phyloP scores from a whole-genome alignment of 2,329 filamentous ascomycete genomes.

The Paracorniculantispora psalliotae region DNA sequence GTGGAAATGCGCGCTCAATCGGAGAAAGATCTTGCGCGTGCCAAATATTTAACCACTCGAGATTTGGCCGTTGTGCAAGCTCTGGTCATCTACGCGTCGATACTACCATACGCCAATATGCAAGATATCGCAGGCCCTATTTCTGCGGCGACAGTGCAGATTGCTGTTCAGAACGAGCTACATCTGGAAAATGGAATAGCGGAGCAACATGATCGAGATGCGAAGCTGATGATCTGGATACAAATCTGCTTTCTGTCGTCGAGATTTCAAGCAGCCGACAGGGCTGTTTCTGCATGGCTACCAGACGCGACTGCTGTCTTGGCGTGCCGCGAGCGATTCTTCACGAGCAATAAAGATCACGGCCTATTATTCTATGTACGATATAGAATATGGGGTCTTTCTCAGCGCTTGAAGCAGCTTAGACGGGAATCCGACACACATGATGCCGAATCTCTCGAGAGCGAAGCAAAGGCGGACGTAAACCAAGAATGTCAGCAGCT shows the following conservation, averaged over 20 bases:
- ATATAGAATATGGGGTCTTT: background rate
- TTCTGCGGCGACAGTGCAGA: slow-evolving; percentile 20
- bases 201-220: background rate
- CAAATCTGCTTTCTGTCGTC: slow-evolving; percentile 27
- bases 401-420: background rate
- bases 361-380: background rate
- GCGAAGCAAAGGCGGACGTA: slow-evolving; percentile 14
- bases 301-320: background rate
- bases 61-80: slow-evolving; percentile 24
- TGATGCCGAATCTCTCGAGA: background rate
- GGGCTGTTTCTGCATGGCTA: background rate
- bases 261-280: slow-evolving; percentile 13
- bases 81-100: slow-evolving; percentile 23
- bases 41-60: slow-evolving; percentile 20
- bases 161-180: slow-evolving; percentile 20
- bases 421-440: background rate
- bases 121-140: slow-evolving; percentile 23
- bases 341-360: slow-evolving; percentile 9
- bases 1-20: slow-evolving; percentile 20
- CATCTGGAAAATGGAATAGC: slow-evolving; percentile 17
- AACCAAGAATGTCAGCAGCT: slow-evolving; percentile 15
- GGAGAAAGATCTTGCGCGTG: slow-evolving; percentile 22
- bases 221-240: slow-evolving; percentile 24
- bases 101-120: slow-evolving; percentile 19
- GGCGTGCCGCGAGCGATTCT: background rate